Evolutionary conservation across 768 basidiomycete species (phyloP), one percentile per base, ranked within the genome.

Genomic region (Trametes elegans): DNA sequence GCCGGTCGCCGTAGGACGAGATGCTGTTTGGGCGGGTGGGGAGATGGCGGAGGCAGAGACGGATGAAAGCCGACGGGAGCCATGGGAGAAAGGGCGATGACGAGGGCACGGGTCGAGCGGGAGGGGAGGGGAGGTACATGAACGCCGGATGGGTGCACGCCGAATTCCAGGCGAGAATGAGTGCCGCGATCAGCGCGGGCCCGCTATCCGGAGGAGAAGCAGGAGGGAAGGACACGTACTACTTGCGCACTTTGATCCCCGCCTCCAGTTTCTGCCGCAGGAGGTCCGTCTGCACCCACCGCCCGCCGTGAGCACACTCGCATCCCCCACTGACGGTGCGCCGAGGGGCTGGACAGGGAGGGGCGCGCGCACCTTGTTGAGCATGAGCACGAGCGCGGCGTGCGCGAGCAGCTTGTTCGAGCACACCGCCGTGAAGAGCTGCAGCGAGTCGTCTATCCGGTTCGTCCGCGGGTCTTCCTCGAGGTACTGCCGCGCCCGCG

Each of bases 391-490:
- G 19, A 90, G 71, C 65, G 89, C 85, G 5, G 87, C 83, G 49
- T 83, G 79, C 64, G 82, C 81, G 49, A 93, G 74, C 55, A 92
- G 80, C 62, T 80, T 81, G 65, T 91, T 91, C 45, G 85, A 76
- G 65, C 88, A 91, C 56, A 93, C 82, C 13, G 81, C 71, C 5
- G 82, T 84, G 70, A 89, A 90, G 9, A 92, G 77, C 62, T 88
- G 86, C 18, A 93, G 74, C 1, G 90, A 91, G 69, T 93, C 90
- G 57, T 90, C 83, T 57, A 92, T 85, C 61, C 90, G 74, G 65
- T 92, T 92, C 43, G 85, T 85, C 58, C 81, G 79, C 5, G 83
- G 77, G 66, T 92, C 90, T 72, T 93, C 90, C 62, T 90, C 87
- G 9, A 93, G 79, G 68, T 88, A 90, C 87, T 91, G 53, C 34